Conservation (phyloP, 208 protist species). For the Trypanosoma avium region DNA sequence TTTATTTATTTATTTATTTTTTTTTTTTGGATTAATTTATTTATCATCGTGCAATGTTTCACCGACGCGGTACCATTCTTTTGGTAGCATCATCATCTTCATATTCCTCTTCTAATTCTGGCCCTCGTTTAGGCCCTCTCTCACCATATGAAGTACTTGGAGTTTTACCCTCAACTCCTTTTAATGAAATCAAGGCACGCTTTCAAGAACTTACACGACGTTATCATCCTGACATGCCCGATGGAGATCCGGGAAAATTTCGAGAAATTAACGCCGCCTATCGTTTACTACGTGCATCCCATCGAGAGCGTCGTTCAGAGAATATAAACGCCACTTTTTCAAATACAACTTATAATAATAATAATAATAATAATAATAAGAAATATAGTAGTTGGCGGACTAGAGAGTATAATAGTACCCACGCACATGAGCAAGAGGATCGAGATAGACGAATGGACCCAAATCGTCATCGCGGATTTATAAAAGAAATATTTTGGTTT, state of each 20-base stretch:
- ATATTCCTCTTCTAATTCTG: slow-evolving; percentile 11
- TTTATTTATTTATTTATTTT: slow-evolving; percentile 2
- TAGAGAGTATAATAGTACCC: slow-evolving; percentile 33
- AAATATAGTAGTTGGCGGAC: no score
- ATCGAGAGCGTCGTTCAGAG: slow-evolving; percentile 28
- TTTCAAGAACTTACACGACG: slow-evolving; percentile 65
- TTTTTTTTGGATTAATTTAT: slow-evolving; percentile 1
- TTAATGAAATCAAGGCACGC: slow-evolving; percentile 50
- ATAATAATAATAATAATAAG: no score
- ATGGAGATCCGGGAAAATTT: slow-evolving; percentile 66
- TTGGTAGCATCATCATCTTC: slow-evolving; percentile 6
- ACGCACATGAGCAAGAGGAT: slow-evolving; percentile 31
- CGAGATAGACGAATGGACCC: no score
- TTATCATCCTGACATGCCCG: slow-evolving; percentile 73
- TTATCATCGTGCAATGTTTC: slow-evolving; percentile 17
- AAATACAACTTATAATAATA: slow-evolving; percentile 21
- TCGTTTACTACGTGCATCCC: slow-evolving; percentile 42
- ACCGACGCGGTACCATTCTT: slow-evolving; percentile 22
- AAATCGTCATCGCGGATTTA: neutral
- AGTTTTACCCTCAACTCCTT: slow-evolving; percentile 41
- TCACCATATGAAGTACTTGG: slow-evolving; percentile 56
- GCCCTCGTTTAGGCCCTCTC: neutral
- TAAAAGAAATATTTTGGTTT: slow-evolving; percentile 24
- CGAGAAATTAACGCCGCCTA: slow-evolving; percentile 78
- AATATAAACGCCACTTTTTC: neutral